Evolutionary conservation across 2,329 filamentous ascomycete species (phyloP).

Genomic region (Nigrograna mackinnonii): DNA sequence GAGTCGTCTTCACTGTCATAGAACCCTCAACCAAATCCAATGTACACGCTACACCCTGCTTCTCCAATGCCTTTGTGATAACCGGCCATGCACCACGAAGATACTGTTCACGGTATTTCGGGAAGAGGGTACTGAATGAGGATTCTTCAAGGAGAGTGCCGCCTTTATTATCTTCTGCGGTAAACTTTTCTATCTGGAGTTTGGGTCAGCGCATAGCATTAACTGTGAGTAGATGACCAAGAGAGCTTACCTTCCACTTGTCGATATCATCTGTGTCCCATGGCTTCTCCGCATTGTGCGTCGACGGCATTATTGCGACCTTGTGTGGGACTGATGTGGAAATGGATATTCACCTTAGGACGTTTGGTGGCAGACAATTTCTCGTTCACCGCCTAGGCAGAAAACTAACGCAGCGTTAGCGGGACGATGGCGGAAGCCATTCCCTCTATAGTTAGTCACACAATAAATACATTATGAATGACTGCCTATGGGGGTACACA

Average conservation of each 20-base stretch:
- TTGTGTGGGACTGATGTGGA: no score
- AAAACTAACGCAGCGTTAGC: no score
- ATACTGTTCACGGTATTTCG: constrained; percentile 95
- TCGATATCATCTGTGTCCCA: constrained; percentile 95
- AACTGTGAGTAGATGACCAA: neutral
- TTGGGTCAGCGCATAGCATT: neutral
- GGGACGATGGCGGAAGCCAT: no score
- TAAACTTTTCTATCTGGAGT: constrained; percentile 75
- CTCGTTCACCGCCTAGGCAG: no score
- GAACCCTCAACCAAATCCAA: constrained; percentile 93
- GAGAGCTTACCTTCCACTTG: constrained; percentile 76
- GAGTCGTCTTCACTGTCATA: constrained; percentile 95
- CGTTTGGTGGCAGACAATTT: no score
- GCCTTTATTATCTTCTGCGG: constrained; percentile 78
- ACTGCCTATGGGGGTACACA: no score
- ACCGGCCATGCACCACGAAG: constrained; percentile 91
- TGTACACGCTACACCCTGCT: constrained; percentile 84
- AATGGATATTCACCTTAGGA: no score
- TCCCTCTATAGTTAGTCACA: no score
- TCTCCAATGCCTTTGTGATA: constrained; percentile 84
- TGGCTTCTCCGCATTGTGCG: constrained; percentile 83
- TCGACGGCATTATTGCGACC: constrained; percentile 91
- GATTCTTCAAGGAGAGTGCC: constrained; percentile 93
- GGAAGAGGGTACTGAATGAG: constrained; percentile 83
- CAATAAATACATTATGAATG: no score